Evolutionary conservation across 352 stramenopile genomes (phyloP).

Genomic region (Globisporangium solare): DNA sequence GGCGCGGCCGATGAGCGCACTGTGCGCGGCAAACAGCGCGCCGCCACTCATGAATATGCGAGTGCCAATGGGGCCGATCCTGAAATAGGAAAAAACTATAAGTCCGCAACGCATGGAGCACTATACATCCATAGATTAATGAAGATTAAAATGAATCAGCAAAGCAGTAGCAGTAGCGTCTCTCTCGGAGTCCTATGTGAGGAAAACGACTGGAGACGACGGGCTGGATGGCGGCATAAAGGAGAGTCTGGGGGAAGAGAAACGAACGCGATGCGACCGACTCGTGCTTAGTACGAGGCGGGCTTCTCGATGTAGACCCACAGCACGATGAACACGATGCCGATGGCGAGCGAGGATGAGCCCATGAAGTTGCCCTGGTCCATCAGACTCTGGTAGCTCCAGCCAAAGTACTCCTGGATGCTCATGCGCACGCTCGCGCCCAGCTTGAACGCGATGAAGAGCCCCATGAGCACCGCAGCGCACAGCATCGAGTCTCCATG

Average conservation of each 20-base stretch:
- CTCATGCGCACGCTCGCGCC: slow-evolving; percentile 79
- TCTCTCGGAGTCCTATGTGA: background rate
- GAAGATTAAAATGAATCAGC: slow-evolving; percentile 14
- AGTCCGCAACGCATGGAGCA: slow-evolving; percentile 2
- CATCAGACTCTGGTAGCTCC: slow-evolving; percentile 85
- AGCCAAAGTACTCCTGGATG: slow-evolving; percentile 86
- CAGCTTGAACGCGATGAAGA: slow-evolving; percentile 76
- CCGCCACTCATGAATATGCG: background rate
- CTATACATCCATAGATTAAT: slow-evolving; percentile 18
- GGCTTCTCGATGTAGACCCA: slow-evolving; percentile 83
- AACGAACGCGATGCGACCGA: background rate
- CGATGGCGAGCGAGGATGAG: slow-evolving; percentile 71
- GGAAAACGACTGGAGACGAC: background rate
- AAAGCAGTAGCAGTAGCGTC: slow-evolving; percentile 3
- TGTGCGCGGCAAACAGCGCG: slow-evolving; percentile 33
- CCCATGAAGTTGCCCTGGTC: slow-evolving; percentile 87
- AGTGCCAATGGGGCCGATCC: background rate
- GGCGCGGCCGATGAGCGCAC: slow-evolving; percentile 24
- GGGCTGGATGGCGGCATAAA: background rate
- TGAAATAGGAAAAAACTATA: background rate
- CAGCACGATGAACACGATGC: slow-evolving; percentile 78
- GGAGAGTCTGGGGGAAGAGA: background rate
- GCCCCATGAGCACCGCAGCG: slow-evolving; percentile 62
- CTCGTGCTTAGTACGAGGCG: slow-evolving; percentile 12
- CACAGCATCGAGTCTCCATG: slow-evolving; percentile 74